Evolutionary conservation across 1,139 yeast genomes (phyloP).

Genomic region (Pichia terricola): DNA sequence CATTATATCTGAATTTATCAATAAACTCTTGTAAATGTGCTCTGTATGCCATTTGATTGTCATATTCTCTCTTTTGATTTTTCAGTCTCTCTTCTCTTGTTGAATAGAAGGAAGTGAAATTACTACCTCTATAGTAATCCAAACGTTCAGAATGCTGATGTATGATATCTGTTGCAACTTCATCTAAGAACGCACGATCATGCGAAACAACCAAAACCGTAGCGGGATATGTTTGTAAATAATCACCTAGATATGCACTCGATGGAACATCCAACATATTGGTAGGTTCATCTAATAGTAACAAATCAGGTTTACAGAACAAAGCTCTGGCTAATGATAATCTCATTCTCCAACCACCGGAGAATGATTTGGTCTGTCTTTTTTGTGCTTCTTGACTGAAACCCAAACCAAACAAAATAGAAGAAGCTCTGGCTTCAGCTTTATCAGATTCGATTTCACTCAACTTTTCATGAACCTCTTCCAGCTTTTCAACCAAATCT

Average conservation of each 20-base stretch:
- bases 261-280: constrained; percentile 99
- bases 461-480: constrained; percentile 72
- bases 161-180: constrained; percentile 95
- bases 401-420: constrained; percentile 88
- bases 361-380: constrained; percentile 77
- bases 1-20: constrained; percentile 94
- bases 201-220: constrained; percentile 95
- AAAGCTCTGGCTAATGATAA: constrained; percentile 94
- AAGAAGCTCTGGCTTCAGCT: constrained; percentile 95
- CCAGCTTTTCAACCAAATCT: constrained; percentile 70
- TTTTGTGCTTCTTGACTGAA: constrained; percentile 82
- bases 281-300: constrained; percentile 94
- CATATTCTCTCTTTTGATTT: constrained; percentile 89
- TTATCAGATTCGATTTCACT: constrained; percentile 93
- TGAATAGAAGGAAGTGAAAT: constrained; percentile 85
- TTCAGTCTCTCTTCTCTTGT: constrained; percentile 94
- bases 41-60: constrained; percentile 92
- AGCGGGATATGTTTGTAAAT: constrained; percentile 80
- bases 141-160: constrained; percentile 96
- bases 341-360: constrained; percentile 99
- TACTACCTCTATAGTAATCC: constrained; percentile 90
- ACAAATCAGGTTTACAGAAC: constrained; percentile 91
- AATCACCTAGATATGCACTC: constrained; percentile 83
- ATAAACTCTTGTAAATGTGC: constrained; percentile 88
- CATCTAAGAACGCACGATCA: constrained; percentile 93